A percentile compares a stretch with the other conserved stretches of the same genome.
phyloP scores from a whole-genome alignment of 2,329 filamentous ascomycete genomes.

The Acephala macrosclerotiorum region DNA sequence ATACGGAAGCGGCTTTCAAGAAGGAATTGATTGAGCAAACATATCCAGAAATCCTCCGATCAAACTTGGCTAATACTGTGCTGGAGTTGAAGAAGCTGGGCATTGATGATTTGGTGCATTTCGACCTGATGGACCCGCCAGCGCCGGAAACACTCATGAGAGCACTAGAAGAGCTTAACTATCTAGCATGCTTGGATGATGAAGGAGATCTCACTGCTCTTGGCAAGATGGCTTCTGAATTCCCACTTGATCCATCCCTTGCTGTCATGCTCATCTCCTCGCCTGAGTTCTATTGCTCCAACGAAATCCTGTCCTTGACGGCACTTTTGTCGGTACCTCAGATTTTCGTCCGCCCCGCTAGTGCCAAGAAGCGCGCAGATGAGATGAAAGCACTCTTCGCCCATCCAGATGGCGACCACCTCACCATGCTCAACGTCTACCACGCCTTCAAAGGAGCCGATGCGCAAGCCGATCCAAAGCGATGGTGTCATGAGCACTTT shows the following conservation, averaged over 20 bases:
- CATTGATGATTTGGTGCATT: constrained; percentile 94
- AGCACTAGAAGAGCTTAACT: constrained; percentile 96
- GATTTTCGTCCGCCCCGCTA: constrained; percentile 87
- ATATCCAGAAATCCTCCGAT: constrained; percentile 93
- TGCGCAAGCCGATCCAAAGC: constrained; percentile 76
- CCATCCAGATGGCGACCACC: constrained; percentile 91
- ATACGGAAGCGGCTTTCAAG: constrained; percentile 96
- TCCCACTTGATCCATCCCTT: constrained; percentile 90
- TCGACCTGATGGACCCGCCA: constrained; percentile 98
- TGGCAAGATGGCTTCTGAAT: constrained; percentile 89
- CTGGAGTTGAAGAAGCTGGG: constrained; percentile 97
- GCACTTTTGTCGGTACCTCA: constrained; percentile 94
- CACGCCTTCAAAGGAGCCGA: constrained; percentile 89
- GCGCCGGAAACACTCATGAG: constrained; percentile 99
- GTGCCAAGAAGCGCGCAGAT: constrained; percentile 87
- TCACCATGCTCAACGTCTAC: constrained; percentile 96
- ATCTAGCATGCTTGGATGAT: constrained; percentile 94
- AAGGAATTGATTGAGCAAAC: constrained; percentile 98
- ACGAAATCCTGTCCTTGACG: constrained; percentile 95
- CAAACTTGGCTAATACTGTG: constrained; percentile 93
- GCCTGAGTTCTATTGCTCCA: constrained; percentile 98
- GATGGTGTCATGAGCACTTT: constrained; percentile 98
- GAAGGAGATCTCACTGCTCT: constrained; percentile 91
- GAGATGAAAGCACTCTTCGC: constrained; percentile 97
- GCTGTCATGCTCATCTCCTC: constrained; percentile 98